phyloP scores from a whole-genome alignment of 1,284 basidiomycete genomes.

The Cystobasidium pallidum region DNA sequence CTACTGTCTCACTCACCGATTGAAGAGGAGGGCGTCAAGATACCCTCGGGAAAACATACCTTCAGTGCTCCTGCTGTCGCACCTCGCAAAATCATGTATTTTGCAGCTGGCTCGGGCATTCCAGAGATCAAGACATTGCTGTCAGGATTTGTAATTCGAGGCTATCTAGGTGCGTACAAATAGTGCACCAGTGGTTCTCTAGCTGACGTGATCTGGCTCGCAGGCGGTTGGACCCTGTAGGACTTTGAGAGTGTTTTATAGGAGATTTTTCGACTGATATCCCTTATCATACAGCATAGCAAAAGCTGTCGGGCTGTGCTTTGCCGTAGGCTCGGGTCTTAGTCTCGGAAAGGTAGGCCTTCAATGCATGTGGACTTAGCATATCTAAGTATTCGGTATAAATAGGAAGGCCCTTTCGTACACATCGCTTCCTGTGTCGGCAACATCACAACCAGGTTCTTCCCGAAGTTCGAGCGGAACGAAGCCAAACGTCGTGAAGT shows the following conservation, averaged over 20 bases:
- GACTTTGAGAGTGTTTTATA: neutral
- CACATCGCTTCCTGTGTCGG: constrained; percentile 91
- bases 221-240: constrained; percentile 69
- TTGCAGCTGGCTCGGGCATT: constrained; percentile 93
- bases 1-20: constrained; percentile 19
- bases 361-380: constrained; percentile 60
- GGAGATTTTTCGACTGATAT: neutral
- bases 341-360: constrained; percentile 69
- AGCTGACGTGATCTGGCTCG: neutral
- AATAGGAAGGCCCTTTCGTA: constrained; percentile 85
- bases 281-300: constrained; percentile 60
- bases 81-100: constrained; percentile 74
- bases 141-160: constrained; percentile 93
- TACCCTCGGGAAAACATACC: constrained; percentile 25
- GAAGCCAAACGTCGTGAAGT: constrained; percentile 87
- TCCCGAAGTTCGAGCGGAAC: constrained; percentile 64
- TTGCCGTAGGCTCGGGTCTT: constrained; percentile 88
- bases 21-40: constrained; percentile 11
- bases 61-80: constrained; percentile 40
- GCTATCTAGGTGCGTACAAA: constrained; percentile 74
- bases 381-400: neutral
- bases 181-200: neutral
- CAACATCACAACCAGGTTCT: constrained; percentile 87
- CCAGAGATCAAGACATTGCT: constrained; percentile 97
- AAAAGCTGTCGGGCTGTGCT: constrained; percentile 85